Evolutionary conservation across 2,329 filamentous ascomycete genomes (phyloP), one percentile per base, ranked within the genome.

Genomic region (Simplicillium aogashimaense): DNA sequence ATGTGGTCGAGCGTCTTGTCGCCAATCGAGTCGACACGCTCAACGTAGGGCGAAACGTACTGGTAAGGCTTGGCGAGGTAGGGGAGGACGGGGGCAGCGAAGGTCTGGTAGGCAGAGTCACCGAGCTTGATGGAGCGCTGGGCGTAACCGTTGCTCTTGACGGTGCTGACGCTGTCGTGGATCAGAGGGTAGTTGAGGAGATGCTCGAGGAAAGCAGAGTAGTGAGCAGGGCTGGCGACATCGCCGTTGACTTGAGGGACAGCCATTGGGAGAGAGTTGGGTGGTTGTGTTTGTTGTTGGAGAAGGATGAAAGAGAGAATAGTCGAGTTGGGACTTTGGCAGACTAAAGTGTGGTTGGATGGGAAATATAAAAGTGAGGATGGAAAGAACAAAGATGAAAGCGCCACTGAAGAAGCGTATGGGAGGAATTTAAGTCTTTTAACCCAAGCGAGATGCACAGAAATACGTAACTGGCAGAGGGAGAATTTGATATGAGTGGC

Each of bases 101-200:
- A 73, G 48, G 75, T 79, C 56, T 78, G 69, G 70, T 89, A 94
- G 53, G 81, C 81, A 45, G 79, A 76, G 57, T 84, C 76, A 59
- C 82, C 76, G 47, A 92, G 65, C 53, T 83, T 72, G 57, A 95
- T 68, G 34, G 87, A 89, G 66, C 82, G 88, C 60, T 87, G 81
- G 56, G 86, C 89, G 57, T 86, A 82, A 38, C 86, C 81, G 66
- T 90, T 86, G 56, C 76, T 69, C 65, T 88, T 86, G 74, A 94
- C 82, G 56, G 78, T 80, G 45, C 76, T 68, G 63, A 95, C 78
- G 54, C 80, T 69, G 61, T 94, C 87, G 56, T 77, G 78, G 57
- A 95, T 76, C 49, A 94, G 64, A 32, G 90, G 90, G 65, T 94
- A 95, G 49, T 81, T 82, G 52, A 80, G 72, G 47, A 95, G 73